These are phyloP conservation scores for Aureobasidium pullulans DNA, from an alignment of 2,329 filamentous ascomycete genomes.

Conservation along the genomic window DNA sequence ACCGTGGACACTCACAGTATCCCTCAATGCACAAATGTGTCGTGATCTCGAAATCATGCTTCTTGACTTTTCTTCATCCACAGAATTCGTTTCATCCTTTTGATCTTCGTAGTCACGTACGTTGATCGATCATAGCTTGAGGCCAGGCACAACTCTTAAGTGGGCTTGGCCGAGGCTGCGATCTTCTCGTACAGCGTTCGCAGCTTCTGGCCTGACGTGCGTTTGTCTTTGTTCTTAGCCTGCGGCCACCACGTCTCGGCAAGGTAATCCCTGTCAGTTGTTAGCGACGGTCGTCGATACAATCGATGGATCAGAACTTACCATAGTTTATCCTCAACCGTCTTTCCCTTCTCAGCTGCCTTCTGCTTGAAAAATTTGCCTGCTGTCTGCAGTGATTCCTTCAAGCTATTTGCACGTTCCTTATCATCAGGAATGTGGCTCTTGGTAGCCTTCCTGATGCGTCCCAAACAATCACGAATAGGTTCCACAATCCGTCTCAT, in stretches of 20 bases:
- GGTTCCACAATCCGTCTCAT: constrained; percentile 50
- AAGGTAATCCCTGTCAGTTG: constrained; percentile 23
- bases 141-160: neutral
- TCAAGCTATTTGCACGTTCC: constrained; percentile 54
- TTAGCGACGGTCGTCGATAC: constrained; percentile 9
- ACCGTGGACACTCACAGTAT: neutral
- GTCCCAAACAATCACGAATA: constrained; percentile 53
- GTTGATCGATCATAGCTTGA: neutral
- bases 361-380: constrained; percentile 54
- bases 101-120: neutral
- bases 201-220: constrained; percentile 29
- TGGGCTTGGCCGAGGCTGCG: constrained; percentile 13
- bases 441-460: constrained; percentile 54
- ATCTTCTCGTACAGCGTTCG: constrained; percentile 31
- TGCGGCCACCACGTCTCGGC: constrained; percentile 30
- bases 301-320: neutral
- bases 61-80: neutral
- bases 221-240: constrained; percentile 24
- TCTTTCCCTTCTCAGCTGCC: constrained; percentile 22
- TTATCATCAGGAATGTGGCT: constrained; percentile 57
- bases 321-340: constrained; percentile 28
- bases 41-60: neutral
- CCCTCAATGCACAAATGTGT: neutral
- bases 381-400: constrained; percentile 53
- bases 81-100: neutral